Evolutionary conservation across 225 moss, liverwort and hornwort genomes (phyloP), one percentile per base, ranked within the genome.

Genomic region (Marchantia polymorpha): DNA sequence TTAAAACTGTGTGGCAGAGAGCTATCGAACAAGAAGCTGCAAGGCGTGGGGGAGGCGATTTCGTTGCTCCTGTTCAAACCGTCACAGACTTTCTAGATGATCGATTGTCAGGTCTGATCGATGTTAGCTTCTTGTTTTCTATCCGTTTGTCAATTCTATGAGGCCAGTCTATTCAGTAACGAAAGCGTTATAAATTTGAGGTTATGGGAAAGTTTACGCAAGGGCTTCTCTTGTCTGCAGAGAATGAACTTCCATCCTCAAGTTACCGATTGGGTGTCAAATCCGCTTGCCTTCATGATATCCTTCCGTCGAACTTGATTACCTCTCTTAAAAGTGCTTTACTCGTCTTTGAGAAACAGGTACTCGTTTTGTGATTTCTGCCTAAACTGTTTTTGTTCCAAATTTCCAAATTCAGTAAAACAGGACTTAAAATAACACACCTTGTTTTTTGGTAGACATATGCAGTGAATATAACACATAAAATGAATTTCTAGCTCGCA

Each of bases 251-350:
- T 76, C 99, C 99, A 17, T 88, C 89, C 19, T 95, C 97, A 79
- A 99, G 99, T 82, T 99, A 95, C 77, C 90, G 99, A 77, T 89
- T 99, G 71, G 99, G 99, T 80, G 92, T 95, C 49, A 90, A 79
- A 85, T 88, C 90, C 61, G 87, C 95, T 75, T 83, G 82, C 66
- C 80, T 99, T 75, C 89, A 93, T 80, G 89, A 92, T 75, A 72
- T 99, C 65, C 83, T 99, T 68, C 99, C 95, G 75, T 84, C 89
- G 39, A 85, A 90, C 80, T 82, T 99, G 67, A 95, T 88, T 17
- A 82, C 76, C 64, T 88, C 95, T 56, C 86, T 99, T 86, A 93
- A 93, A 83, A 81, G 89, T 77, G 95, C 92, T 69, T 71, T 99
- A 20, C 79, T 90, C 72, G 77, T 83, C 74, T 99, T 99, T 27